Conservation (phyloP, 164 flowering plant genomes). For the Sextonia rubra region DNA sequence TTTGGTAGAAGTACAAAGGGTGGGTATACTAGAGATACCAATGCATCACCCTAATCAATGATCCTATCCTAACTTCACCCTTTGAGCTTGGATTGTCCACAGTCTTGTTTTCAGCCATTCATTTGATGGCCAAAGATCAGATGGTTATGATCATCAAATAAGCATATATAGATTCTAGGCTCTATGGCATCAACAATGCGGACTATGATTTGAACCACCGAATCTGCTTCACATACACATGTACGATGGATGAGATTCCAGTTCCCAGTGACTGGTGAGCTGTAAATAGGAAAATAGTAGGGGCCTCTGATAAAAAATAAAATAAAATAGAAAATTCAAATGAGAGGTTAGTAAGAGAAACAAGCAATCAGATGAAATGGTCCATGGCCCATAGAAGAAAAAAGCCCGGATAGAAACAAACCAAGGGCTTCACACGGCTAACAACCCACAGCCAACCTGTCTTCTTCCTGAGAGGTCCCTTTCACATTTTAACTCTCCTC, state of each 20-base stretch:
- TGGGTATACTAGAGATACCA: background rate
- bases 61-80: background rate
- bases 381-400: conserved; percentile 1
- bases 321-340: background rate
- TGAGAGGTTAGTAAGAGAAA: background rate
- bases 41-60: too few relatives aligned
- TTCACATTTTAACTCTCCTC: conserved; percentile 45
- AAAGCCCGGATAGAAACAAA: background rate
- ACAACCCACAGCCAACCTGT: conserved; percentile 47
- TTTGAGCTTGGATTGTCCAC: background rate
- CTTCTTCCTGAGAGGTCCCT: conserved; percentile 43
- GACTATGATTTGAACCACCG: background rate
- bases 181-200: background rate
- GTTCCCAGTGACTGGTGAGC: background rate
- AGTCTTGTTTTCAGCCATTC: background rate
- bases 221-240: background rate
- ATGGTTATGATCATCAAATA: background rate
- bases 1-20: background rate
- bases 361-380: too few relatives aligned
- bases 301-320: too few relatives aligned
- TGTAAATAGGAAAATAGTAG: background rate
- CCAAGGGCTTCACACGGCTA: background rate
- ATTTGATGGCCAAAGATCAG: background rate
- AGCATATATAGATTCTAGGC: background rate
- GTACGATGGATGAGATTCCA: background rate